phyloP scores from a whole-genome alignment of 2,329 filamentous ascomycete species.

The Cladosporium cucumerinum region DNA sequence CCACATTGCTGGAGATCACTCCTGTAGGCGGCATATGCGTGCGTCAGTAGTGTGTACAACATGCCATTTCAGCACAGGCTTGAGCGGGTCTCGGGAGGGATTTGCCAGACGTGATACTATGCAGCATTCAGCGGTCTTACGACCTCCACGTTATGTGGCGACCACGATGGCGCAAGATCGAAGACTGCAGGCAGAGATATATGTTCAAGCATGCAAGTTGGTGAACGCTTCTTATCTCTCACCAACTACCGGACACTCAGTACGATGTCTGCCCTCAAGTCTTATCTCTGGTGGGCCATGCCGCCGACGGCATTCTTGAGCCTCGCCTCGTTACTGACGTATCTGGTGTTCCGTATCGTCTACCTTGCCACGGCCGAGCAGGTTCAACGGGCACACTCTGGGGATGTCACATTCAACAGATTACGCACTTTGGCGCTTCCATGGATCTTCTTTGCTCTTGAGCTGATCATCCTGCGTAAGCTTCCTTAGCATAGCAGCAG shows the following conservation, averaged over 20 bases:
- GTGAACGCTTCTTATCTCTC: not conserved
- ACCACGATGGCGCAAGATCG: not conserved
- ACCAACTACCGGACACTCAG: not conserved
- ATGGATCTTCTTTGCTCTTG: slow-evolving; percentile 13
- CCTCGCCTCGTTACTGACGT: slow-evolving; percentile 2
- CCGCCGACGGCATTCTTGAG: slow-evolving; percentile 10
- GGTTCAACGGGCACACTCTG: not conserved
- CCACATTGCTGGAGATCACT: not conserved
- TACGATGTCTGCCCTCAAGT: not conserved
- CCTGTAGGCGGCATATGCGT: not conserved
- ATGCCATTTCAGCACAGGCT: not conserved
- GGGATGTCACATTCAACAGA: not conserved
- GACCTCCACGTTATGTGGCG: not conserved
- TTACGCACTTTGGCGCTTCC: slow-evolving; percentile 5
- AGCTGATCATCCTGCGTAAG: slow-evolving; percentile 9
- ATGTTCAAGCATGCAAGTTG: not conserved
- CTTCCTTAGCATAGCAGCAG: not conserved
- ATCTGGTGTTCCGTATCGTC: slow-evolving; percentile 10
- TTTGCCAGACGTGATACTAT: slow-evolving; percentile 1
- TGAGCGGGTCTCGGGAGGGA: not conserved
- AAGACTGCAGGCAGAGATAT: not conserved
- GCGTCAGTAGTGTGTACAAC: not conserved
- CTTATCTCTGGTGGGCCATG: slow-evolving; percentile 12
- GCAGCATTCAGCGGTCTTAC: not conserved
- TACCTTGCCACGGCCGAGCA: slow-evolving; percentile 2